Conservation (phyloP, 2,329 filamentous ascomycete genomes). For the Exophiala dermatitidis region DNA sequence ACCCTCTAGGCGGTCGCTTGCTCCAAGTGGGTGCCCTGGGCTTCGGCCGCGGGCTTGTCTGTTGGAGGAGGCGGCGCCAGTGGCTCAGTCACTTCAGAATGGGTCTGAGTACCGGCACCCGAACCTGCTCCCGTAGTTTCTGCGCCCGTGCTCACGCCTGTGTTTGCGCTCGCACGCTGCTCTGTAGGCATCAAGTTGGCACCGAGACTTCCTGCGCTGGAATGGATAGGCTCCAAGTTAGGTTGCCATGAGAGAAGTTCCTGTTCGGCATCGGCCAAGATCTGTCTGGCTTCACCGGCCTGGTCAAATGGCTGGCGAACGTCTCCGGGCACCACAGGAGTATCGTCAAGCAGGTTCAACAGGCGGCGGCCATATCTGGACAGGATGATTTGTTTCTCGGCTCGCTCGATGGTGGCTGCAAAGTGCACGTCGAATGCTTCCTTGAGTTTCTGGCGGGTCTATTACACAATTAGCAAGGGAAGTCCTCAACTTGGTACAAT, state of each 20-base stretch:
- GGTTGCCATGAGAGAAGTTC: conserved; percentile 71
- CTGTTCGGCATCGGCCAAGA: conserved; percentile 87
- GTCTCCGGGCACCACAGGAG: conserved; percentile 82
- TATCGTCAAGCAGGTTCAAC: conserved; percentile 78
- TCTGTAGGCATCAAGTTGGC: conserved; percentile 33
- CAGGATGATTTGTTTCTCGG: conserved; percentile 92
- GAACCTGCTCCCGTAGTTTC: too few species aligned
- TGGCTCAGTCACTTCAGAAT: conserved; percentile 15
- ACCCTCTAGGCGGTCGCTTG: conserved; percentile 24
- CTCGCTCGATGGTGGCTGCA: conserved; percentile 84
- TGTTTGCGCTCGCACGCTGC: too few species aligned
- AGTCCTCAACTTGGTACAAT: background rate
- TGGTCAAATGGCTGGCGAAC: conserved; percentile 60
- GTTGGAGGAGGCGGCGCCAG: background rate
- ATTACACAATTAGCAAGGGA: conserved; percentile 9
- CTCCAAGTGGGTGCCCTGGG: conserved; percentile 23
- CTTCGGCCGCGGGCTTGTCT: conserved; percentile 14
- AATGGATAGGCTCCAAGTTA: conserved; percentile 48
- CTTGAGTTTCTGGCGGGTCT: conserved; percentile 94
- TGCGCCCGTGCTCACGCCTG: too few species aligned
- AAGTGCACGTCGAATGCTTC: conserved; percentile 88
- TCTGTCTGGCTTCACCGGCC: conserved; percentile 63
- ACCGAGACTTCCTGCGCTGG: conserved; percentile 44
- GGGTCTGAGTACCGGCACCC: conserved; percentile 15
- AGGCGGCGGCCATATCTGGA: conserved; percentile 84